Conservation (phyloP, 176 grass and related monocot species). For the Stipa capillata region DNA sequence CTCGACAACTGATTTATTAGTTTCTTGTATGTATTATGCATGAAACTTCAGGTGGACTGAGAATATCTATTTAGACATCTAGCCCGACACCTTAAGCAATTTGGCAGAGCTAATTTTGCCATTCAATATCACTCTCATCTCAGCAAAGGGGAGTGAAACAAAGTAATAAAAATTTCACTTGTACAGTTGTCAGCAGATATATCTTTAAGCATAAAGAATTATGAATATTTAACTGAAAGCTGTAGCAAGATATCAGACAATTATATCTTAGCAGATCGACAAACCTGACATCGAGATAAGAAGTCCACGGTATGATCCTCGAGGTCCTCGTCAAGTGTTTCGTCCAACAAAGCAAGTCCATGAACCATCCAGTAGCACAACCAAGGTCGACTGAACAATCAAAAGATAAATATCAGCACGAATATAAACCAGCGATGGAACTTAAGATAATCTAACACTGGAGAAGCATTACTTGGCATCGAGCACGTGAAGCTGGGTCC, state of each 20-base stretch:
- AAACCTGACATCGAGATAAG: conserved; percentile 84
- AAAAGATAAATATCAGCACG: background rate
- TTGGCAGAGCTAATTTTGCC: background rate
- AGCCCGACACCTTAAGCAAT: background rate
- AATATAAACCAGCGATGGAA: background rate
- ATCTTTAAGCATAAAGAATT: background rate
- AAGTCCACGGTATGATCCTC: conserved; percentile 69
- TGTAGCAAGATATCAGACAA: background rate
- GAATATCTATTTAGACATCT: background rate
- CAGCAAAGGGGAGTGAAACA: background rate
- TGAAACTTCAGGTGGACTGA: background rate
- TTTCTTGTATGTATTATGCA: background rate
- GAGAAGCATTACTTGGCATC: conserved; percentile 68
- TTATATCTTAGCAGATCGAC: background rate
- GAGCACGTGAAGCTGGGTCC: conserved; percentile 59
- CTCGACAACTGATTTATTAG: background rate
- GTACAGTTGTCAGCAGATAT: background rate
- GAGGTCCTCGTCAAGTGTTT: conserved; percentile 58
- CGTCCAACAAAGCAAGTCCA: conserved; percentile 64
- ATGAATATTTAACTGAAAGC: background rate
- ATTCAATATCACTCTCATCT: background rate
- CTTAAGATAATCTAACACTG: background rate
- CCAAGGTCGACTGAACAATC: conserved; percentile 77
- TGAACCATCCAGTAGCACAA: conserved; percentile 97
- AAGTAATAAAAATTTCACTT: background rate